Percentiles rank a stretch among this genome's conserved stretches.
phyloP scores from a whole-genome alignment of 2,329 filamentous ascomycete species.

The Aspergillus brunneoviolaceus region DNA sequence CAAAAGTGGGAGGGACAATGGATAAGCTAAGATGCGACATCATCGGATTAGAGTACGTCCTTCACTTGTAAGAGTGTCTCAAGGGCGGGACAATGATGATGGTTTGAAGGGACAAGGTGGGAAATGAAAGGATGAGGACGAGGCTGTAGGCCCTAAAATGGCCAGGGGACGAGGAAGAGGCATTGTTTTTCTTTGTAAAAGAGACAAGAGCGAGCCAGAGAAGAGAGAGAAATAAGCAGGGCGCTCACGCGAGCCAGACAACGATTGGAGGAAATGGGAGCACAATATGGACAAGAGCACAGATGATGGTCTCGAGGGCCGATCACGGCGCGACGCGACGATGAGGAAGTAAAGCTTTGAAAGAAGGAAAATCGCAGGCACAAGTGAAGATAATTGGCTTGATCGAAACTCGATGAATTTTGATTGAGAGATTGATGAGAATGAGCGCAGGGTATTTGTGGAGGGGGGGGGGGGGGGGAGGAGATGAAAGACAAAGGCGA shows the following conservation, averaged over 20 bases:
- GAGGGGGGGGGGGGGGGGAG: constrained; percentile 13
- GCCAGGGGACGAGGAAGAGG: constrained; percentile 16
- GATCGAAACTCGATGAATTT: constrained; percentile 14
- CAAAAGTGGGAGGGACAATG: constrained; percentile 12
- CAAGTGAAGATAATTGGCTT: constrained; percentile 10
- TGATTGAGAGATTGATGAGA: constrained; percentile 21
- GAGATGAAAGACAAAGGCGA: constrained; percentile 20
- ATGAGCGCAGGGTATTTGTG: constrained; percentile 4
- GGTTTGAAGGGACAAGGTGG: constrained; percentile 23
- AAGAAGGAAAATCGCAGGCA: constrained; percentile 16
- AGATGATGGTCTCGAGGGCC: constrained; percentile 16
- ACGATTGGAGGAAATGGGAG: constrained; percentile 12
- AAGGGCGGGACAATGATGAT: constrained; percentile 24
- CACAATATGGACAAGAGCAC: constrained; percentile 4
- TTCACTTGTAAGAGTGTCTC: constrained; percentile 21
- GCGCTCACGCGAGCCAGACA: constrained; percentile 18
- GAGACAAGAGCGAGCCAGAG: constrained; percentile 16
- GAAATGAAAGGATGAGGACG: constrained; percentile 25
- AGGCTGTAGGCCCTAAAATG: constrained; percentile 19
- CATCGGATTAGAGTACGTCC: constrained; percentile 37
- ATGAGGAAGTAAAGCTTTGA: constrained; percentile 16
- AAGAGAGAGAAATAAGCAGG: constrained; percentile 20
- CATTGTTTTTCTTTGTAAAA: constrained; percentile 13
- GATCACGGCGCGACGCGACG: constrained; percentile 22
- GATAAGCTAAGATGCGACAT: constrained; percentile 39